Conservation (phyloP, 495 filamentous ascomycete species). For the Penicillium taxi region DNA sequence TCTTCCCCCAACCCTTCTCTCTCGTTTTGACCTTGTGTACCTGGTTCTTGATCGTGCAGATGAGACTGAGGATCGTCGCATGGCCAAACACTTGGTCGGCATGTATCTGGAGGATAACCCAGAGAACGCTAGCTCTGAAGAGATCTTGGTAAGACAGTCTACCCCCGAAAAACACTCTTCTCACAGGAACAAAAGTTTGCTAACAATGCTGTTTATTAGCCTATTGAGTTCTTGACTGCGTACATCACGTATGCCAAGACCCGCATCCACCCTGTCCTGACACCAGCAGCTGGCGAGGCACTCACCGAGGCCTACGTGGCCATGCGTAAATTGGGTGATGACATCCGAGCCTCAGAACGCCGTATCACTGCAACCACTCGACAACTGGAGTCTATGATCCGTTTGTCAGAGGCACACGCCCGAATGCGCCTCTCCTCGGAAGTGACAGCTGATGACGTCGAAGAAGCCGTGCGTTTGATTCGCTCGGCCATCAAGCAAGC, state of each 20-base stretch:
- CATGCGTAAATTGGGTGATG: conserved; percentile 92
- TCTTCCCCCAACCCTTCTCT: conserved; percentile 87
- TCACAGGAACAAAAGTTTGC: too few species aligned
- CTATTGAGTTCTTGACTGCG: conserved; percentile 87
- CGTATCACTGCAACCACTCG: conserved; percentile 95
- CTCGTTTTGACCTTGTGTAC: conserved; percentile 94
- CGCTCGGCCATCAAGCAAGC: conserved; percentile 92
- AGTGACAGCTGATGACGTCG: conserved; percentile 76
- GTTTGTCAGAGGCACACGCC: conserved; percentile 89
- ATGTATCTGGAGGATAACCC: conserved; percentile 97
- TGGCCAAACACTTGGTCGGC: conserved; percentile 86
- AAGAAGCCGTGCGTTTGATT: conserved; percentile 88
- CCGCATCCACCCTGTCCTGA: conserved; percentile 74
- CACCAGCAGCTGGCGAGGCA: conserved; percentile 64
- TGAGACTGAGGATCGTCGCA: conserved; percentile 74
- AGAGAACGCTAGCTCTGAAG: conserved; percentile 65
- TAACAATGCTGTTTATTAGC: conserved; percentile 36
- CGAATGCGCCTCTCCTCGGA: conserved; percentile 80
- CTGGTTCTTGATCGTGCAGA: conserved; percentile 90
- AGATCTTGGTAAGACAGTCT: conserved; percentile 64
- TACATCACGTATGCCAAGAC: conserved; percentile 97
- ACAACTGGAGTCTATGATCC: conserved; percentile 95
- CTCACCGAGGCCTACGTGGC: conserved; percentile 85
- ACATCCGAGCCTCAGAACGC: conserved; percentile 86
- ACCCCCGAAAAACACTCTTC: too few species aligned